Conservation (phyloP, 2,329 filamentous ascomycete species). For the Dothiorella sarmentorum region DNA sequence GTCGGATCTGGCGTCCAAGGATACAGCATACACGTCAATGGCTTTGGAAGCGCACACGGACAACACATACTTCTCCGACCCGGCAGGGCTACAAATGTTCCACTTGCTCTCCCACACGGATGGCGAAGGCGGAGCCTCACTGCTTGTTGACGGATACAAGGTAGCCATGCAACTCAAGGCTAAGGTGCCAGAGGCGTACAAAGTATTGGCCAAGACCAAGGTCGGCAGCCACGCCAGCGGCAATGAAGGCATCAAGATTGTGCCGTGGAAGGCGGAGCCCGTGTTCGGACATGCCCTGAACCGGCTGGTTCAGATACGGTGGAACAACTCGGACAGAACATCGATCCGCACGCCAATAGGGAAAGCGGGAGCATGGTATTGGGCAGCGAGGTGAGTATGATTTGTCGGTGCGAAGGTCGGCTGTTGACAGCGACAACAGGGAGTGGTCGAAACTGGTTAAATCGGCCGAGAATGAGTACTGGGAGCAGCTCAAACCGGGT, state of each 20-base stretch:
- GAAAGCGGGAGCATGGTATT: constrained; percentile 66
- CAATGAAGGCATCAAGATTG: constrained; percentile 77
- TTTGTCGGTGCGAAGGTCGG: no score
- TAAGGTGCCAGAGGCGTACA: constrained; percentile 56
- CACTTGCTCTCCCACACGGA: constrained; percentile 79
- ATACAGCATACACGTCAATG: constrained; percentile 87
- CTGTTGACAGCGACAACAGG: constrained; percentile 30
- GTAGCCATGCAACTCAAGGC: constrained; percentile 60
- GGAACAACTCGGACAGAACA: constrained; percentile 90
- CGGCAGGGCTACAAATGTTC: constrained; percentile 86
- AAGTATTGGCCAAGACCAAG: constrained; percentile 52
- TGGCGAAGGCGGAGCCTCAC: constrained; percentile 67
- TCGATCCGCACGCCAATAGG: constrained; percentile 57
- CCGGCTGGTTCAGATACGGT: constrained; percentile 65
- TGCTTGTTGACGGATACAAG: constrained; percentile 82
- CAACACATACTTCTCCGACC: constrained; percentile 93
- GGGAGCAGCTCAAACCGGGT: constrained; percentile 78
- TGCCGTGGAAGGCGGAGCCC: constrained; percentile 66
- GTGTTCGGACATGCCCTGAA: constrained; percentile 62
- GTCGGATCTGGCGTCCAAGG: constrained; percentile 79
- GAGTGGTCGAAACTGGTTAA: constrained; percentile 70
- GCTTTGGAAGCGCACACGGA: constrained; percentile 85
- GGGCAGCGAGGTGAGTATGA: constrained; percentile 58
- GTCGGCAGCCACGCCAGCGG: constrained; percentile 83
- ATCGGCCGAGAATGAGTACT: constrained; percentile 64